Evolutionary conservation across 768 basidiomycete genomes (phyloP).

Genomic region (Kwoniella mangroviensis): DNA sequence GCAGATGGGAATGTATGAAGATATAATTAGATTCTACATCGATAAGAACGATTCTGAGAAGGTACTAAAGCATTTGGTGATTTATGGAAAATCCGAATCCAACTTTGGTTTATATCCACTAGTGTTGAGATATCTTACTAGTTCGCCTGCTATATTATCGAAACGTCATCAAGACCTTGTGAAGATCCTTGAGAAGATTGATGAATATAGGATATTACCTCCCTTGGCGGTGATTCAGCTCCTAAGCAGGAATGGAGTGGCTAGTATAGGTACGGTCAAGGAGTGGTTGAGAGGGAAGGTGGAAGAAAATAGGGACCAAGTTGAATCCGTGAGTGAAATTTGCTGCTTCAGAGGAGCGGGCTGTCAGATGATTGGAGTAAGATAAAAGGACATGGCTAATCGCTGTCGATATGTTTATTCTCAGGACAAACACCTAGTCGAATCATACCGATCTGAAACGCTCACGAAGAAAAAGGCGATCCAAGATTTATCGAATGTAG

Average conservation of each 20-base stretch:
- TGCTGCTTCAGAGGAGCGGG: too few species aligned
- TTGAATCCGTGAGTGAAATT: constrained; percentile 70
- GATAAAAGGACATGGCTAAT: too few species aligned
- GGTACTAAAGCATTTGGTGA: constrained; percentile 73
- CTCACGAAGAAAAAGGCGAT: constrained; percentile 78
- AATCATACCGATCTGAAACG: constrained; percentile 88
- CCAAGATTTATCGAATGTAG: constrained; percentile 74
- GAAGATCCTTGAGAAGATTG: constrained; percentile 74
- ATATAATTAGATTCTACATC: constrained; percentile 92
- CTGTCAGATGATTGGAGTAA: too few species aligned
- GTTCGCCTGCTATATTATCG: constrained; percentile 71
- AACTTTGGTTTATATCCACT: constrained; percentile 82
- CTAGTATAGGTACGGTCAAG: constrained; percentile 88
- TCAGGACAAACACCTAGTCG: constrained; percentile 82
- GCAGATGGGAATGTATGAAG: constrained; percentile 92
- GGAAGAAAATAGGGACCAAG: constrained; percentile 71
- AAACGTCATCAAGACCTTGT: constrained; percentile 74
- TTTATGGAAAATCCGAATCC: constrained; percentile 67
- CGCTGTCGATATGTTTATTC: too few species aligned
- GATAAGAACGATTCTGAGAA: constrained; percentile 67
- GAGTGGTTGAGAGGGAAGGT: constrained; percentile 85
- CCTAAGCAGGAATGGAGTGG: constrained; percentile 82
- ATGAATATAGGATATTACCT: constrained; percentile 79
- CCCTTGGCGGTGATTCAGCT: constrained; percentile 89
- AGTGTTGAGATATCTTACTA: constrained; percentile 86